Percentiles rank a stretch among this genome's conserved stretches.
These are phyloP conservation scores for Ustilago xerochloae DNA, from an alignment of 1,284 basidiomycete genomes.

Conservation along the genomic window DNA sequence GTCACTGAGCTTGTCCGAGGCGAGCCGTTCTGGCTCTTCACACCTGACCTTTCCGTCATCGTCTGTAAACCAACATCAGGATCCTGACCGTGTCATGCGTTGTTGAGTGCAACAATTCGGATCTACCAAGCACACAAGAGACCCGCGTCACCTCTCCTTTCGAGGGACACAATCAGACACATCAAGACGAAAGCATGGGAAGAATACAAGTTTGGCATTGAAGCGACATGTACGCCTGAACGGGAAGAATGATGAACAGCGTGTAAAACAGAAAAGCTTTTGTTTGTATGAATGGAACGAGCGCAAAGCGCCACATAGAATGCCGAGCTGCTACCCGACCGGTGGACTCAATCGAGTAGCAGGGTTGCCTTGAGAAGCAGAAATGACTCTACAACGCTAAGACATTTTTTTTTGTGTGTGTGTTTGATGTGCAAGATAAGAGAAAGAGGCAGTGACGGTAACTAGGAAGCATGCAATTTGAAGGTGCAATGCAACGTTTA, in stretches of 20 bases:
- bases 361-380: conserved; percentile 18
- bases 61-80: too few species aligned
- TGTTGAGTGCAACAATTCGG: too few species aligned
- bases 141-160: too few species aligned
- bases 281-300: conserved; percentile 5
- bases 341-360: not conserved
- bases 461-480: conserved; percentile 8
- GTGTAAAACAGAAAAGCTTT: conserved; percentile 4
- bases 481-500: conserved; percentile 22
- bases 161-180: not conserved
- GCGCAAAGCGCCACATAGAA: conserved; percentile 16
- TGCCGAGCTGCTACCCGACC: conserved; percentile 2
- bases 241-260: conserved; percentile 10
- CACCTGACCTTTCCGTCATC: too few species aligned
- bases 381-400: not conserved
- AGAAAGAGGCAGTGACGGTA: conserved; percentile 10
- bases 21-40: too few species aligned
- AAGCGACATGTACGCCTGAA: conserved; percentile 23
- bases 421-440: conserved; percentile 3
- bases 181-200: not conserved
- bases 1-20: too few species aligned
- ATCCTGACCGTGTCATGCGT: too few species aligned
- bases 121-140: too few species aligned
- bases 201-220: conserved; percentile 41
- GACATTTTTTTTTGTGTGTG: conserved; percentile 19